Conservation (phyloP, 768 basidiomycete genomes). For the Pleurotus platypus region DNA sequence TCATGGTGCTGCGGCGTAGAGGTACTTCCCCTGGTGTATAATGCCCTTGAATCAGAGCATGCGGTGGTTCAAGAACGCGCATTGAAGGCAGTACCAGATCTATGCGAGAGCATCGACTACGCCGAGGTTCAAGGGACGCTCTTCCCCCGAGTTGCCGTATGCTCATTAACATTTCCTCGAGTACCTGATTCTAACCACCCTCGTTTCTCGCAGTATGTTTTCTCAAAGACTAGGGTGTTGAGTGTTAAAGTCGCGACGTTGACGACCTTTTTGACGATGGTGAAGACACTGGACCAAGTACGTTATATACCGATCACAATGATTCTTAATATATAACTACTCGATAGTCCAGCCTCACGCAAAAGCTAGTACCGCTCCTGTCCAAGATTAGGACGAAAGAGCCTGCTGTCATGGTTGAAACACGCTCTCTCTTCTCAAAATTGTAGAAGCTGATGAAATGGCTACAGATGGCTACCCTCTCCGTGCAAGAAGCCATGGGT, state of each 20-base stretch:
- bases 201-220: conserved; percentile 63
- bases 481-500: conserved; percentile 95
- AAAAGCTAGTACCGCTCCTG: conserved; percentile 91
- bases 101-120: conserved; percentile 94
- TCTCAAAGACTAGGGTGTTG: conserved; percentile 86
- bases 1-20: conserved; percentile 43
- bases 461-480: conserved; percentile 76
- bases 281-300: conserved; percentile 87
- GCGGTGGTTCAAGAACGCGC: conserved; percentile 89
- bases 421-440: neutral
- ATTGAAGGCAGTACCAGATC: conserved; percentile 73
- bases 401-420: conserved; percentile 83
- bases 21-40: conserved; percentile 94
- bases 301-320: conserved; percentile 7
- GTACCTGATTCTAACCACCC: neutral
- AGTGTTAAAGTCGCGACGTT: conserved; percentile 90
- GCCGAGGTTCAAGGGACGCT: conserved; percentile 88
- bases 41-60: conserved; percentile 95
- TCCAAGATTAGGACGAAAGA: conserved; percentile 96
- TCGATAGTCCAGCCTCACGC: conserved; percentile 75
- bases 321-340: neutral
- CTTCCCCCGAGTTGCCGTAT: conserved; percentile 90
- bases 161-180: conserved; percentile 18
- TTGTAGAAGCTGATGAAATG: neutral
- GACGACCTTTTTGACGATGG: conserved; percentile 79